Evolutionary conservation across 257 asterid genomes (phyloP).

Genomic region (Solanum neorickii): DNA sequence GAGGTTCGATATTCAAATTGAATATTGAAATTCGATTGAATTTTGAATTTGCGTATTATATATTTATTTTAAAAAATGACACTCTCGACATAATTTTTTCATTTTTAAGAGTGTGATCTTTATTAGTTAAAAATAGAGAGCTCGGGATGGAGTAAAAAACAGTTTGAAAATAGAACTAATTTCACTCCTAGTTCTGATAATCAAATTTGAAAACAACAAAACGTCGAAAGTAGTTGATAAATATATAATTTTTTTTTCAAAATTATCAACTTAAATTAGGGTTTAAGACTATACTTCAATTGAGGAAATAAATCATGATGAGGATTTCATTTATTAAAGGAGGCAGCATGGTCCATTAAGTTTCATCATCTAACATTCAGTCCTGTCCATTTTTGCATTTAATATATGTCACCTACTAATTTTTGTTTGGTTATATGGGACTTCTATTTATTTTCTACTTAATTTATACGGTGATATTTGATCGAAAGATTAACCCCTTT

Average conservation of each 20-base stretch:
- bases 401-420: not conserved
- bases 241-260: not conserved
- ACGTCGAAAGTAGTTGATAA: not conserved
- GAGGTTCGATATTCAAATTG: accelerated
- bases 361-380: not conserved
- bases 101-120: not conserved
- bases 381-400: not conserved
- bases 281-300: not conserved
- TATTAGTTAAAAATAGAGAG: not conserved
- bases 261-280: not conserved
- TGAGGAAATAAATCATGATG: not conserved
- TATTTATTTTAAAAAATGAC: accelerated
- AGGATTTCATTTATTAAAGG: not conserved
- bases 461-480: not conserved
- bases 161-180: not conserved
- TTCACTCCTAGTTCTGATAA: not conserved
- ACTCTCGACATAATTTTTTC: not conserved
- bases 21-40: accelerated
- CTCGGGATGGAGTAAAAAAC: not conserved
- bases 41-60: not conserved
- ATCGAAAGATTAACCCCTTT: not conserved
- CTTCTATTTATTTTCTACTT: not conserved
- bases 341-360: not conserved
- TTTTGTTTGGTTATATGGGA: not conserved
- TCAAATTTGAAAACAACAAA: not conserved